Evolutionary conservation across 169 alveolate species (phyloP), one percentile per base, ranked within the genome.

Genomic region (Cyclospora cayetanensis): DNA sequence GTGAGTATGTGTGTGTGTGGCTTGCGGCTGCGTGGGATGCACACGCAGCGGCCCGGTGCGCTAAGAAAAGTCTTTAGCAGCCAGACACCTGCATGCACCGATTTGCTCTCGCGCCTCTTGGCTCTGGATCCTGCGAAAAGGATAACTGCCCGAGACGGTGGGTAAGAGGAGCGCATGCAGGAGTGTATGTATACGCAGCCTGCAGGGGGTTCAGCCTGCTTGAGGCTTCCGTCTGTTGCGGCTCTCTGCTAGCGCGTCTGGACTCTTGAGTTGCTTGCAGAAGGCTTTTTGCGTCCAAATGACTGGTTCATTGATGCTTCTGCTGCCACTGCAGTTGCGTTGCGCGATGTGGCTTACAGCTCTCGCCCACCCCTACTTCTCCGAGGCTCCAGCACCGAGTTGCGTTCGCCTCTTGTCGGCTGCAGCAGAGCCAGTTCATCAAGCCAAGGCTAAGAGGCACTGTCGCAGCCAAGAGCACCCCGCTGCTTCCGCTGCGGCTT

Each of bases 41-140:
- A 66, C 35, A 37, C 9, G 42, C 79, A 66, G 79, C 79, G n/a
- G 72, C 72, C 12, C 35, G 29, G 27, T 4, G 18, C 86, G 22
- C 42, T 29, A 9, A 22, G 90, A 0, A 37, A 46, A 53, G 52
- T 53, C 3, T 65, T 65, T 41, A 0, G 3, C 15, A 29, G 12
- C 25, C 63, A 93, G 96, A 27, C 95, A 95, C 37, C 97, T 97
- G 85, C 94, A 96, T 85, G 99, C 97, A 86, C 98, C 25, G 99
- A 98, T 94, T 93, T 99, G 86, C 93, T 98, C 76, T 97, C 96
- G 93, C 97, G 97, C 91, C 92, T 98, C 92, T 95, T 99, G 74
- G 96, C 97, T 88, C 96, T 97, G 95, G 97, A 98, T 92, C 99
- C 99, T 18, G 93, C 95, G 50, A 92, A 77, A 79, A 37, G 95